Percentiles rank a stretch among this genome's conserved stretches.
Conservation (phyloP, 2,329 filamentous ascomycete genomes). For the Aspergillus tubingensis region DNA sequence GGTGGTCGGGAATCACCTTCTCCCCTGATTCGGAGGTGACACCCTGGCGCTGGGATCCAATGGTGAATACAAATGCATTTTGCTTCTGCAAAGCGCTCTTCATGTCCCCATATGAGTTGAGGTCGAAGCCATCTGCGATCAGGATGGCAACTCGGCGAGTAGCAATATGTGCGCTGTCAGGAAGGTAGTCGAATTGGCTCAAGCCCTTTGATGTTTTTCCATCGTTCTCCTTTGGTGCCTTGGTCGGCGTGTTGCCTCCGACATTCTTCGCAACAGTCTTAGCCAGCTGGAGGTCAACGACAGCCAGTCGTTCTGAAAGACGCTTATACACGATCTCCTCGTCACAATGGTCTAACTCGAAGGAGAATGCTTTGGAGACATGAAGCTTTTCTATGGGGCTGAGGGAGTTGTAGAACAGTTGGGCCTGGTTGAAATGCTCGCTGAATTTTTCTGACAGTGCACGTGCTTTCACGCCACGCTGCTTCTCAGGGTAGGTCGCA, state of each 20-base stretch:
- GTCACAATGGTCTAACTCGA: constrained; percentile 60
- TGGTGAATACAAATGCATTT: constrained; percentile 70
- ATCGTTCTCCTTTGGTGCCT: constrained; percentile 61
- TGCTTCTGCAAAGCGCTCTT: constrained; percentile 63
- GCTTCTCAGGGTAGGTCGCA: constrained; percentile 65
- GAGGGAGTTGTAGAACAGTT: constrained; percentile 41
- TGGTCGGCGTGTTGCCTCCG: constrained; percentile 63
- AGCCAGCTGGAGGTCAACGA: constrained; percentile 71
- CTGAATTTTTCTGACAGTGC: constrained; percentile 46
- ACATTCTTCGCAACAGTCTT: constrained; percentile 70
- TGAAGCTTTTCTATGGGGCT: constrained; percentile 39
- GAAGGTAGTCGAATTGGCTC: constrained; percentile 65
- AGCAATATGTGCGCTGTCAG: constrained; percentile 65
- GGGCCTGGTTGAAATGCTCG: constrained; percentile 42
- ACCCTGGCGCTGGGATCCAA: constrained; percentile 66
- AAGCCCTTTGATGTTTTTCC: constrained; percentile 67
- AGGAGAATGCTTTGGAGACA: constrained; percentile 39
- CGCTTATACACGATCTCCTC: constrained; percentile 76
- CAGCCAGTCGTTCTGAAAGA: constrained; percentile 66
- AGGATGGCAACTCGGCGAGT: constrained; percentile 73
- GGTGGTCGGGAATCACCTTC: constrained; percentile 69
- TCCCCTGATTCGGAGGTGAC: constrained; percentile 65
- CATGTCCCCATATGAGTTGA: constrained; percentile 64
- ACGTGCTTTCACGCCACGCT: constrained; percentile 70
- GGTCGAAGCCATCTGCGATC: constrained; percentile 75